A percentile compares a stretch with the other conserved stretches of the same genome.
phyloP scores from a whole-genome alignment of 2,329 filamentous ascomycete genomes.

The Sporothrix schenckii region DNA sequence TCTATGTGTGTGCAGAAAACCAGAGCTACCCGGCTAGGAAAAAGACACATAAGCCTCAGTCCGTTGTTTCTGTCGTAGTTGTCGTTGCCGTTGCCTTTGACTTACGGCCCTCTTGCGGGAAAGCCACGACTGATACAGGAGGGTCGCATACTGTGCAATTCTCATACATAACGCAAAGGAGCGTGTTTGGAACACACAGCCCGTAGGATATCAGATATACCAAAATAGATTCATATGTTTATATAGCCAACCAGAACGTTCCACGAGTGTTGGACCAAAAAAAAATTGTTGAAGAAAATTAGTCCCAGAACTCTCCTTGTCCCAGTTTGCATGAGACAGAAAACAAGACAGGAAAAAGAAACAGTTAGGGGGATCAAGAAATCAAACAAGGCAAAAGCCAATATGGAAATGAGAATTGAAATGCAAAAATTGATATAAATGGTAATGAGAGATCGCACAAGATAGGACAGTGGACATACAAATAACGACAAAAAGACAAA shows the following conservation, averaged over 20 bases:
- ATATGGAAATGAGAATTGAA: constrained; percentile 10
- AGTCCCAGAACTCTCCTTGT: neutral
- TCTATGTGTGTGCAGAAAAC: too few relatives aligned
- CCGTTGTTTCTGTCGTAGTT: too few relatives aligned
- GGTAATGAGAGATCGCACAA: neutral
- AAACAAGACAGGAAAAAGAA: neutral
- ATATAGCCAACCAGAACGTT: neutral
- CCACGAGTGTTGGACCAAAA: too few relatives aligned
- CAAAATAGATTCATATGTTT: neutral
- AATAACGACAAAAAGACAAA: constrained; percentile 5
- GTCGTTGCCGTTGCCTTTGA: too few relatives aligned
- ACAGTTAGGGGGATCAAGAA: neutral
- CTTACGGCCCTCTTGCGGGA: too few relatives aligned
- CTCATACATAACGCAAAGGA: too few relatives aligned
- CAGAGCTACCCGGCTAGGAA: too few relatives aligned
- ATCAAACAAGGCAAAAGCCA: neutral
- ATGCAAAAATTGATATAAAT: neutral
- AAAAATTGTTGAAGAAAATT: neutral
- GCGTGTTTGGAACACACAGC: too few relatives aligned
- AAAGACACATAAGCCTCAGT: too few relatives aligned
- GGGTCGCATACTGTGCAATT: too few relatives aligned
- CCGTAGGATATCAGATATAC: neutral
- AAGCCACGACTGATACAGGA: too few relatives aligned
- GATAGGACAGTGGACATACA: neutral
- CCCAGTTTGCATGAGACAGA: neutral